Conservation (phyloP, 2,329 filamentous ascomycete genomes). For the Colletotrichum tabaci region DNA sequence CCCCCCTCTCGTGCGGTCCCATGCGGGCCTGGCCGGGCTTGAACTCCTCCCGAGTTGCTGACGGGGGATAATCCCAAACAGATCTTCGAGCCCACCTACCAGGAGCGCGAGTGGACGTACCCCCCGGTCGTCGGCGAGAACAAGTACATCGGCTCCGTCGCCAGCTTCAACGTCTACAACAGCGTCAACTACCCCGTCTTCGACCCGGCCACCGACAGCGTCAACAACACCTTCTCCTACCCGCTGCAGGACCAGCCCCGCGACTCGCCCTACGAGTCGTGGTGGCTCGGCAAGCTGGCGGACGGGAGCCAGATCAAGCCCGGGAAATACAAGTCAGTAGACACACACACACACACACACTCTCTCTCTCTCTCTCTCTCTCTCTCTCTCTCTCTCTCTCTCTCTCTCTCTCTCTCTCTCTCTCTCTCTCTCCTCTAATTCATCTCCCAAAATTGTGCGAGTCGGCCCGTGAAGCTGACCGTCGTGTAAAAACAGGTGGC, state of each 20-base stretch:
- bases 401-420: too few relatives aligned
- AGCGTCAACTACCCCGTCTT: slow-evolving; percentile 45
- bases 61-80: neutral
- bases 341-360: neutral
- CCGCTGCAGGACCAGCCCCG: slow-evolving; percentile 54
- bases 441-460: too few relatives aligned
- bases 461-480: neutral
- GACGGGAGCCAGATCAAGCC: slow-evolving; percentile 58
- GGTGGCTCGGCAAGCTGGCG: slow-evolving; percentile 61
- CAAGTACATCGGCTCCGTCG: slow-evolving; percentile 60
- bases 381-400: too few relatives aligned
- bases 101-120: slow-evolving; percentile 58
- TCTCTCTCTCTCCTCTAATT: too few relatives aligned
- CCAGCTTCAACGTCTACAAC: slow-evolving; percentile 46
- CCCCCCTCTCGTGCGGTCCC: neutral
- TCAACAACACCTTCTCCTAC: slow-evolving; percentile 56
- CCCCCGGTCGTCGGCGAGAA: slow-evolving; percentile 56
- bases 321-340: slow-evolving; percentile 56
- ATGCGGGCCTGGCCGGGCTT: too few relatives aligned
- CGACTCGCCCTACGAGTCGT: slow-evolving; percentile 51
- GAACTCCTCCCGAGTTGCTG: neutral
- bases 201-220: slow-evolving; percentile 52
- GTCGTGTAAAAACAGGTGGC: slow-evolving; percentile 46
- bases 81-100: slow-evolving; percentile 57
- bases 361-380: too few relatives aligned